phyloP scores from a whole-genome alignment of 495 filamentous ascomycete genomes.

The Neurospora pannonica region DNA sequence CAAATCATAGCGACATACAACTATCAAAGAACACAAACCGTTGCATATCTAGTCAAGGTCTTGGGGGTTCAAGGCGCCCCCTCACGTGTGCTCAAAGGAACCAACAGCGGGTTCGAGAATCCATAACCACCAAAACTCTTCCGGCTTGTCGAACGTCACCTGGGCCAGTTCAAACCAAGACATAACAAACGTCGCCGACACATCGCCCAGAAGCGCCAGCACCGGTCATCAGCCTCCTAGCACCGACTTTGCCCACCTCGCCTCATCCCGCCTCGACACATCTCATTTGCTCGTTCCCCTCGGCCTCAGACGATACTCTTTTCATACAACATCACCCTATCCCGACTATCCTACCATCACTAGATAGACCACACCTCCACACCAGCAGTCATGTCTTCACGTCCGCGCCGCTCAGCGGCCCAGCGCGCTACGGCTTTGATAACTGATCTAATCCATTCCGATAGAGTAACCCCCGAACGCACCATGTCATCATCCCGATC shows the following conservation, averaged over 20 bases:
- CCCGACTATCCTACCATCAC: not conserved
- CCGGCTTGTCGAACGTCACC: not conserved
- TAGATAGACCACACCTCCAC: not conserved
- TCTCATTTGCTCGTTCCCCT: not conserved
- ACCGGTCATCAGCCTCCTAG: not conserved
- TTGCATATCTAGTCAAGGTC: not conserved
- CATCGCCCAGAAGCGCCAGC: not conserved
- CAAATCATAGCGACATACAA: not conserved
- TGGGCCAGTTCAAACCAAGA: not conserved
- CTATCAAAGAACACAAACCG: not conserved
- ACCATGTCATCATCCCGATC: constrained; percentile 37
- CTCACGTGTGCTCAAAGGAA: not conserved
- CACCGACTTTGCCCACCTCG: not conserved
- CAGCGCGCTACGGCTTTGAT: constrained; percentile 40
- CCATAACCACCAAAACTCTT: not conserved
- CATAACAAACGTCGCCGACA: not conserved
- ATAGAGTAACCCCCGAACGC: constrained; percentile 28
- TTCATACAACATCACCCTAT: not conserved
- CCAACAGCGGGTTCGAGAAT: not conserved
- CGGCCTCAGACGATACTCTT: not conserved
- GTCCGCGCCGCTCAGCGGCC: constrained; percentile 37
- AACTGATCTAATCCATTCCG: constrained; percentile 43
- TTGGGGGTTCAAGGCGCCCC: not conserved
- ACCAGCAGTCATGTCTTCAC: constrained; percentile 28
- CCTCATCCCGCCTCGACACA: not conserved